Conservation (phyloP, 1,139 yeast species). For the Geotrichum klebahnii region DNA sequence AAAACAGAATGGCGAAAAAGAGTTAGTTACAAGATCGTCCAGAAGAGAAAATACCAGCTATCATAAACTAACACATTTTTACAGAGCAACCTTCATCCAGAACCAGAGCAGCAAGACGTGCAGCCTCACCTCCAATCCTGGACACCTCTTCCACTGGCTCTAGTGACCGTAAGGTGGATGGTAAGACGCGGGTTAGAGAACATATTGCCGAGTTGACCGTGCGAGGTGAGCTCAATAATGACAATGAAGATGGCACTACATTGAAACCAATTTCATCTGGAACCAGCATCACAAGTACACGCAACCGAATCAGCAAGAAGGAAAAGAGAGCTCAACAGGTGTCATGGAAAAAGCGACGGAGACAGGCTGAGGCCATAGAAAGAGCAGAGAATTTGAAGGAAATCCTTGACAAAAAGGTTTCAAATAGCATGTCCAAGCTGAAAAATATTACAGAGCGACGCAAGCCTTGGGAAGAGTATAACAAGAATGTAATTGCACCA, state of each 20-base stretch:
- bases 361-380: conserved; percentile 30
- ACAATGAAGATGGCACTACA: conserved; percentile 14
- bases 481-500: conserved; percentile 14
- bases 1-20: conserved; percentile 15
- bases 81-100: conserved; percentile 26
- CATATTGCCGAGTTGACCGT: conserved; percentile 36
- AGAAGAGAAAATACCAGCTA: background rate
- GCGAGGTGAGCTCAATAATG: conserved; percentile 27
- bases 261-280: conserved; percentile 2
- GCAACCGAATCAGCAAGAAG: conserved; percentile 10
- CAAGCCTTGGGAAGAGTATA: conserved; percentile 27
- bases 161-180: conserved; percentile 23
- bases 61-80: conserved; percentile 13
- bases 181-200: conserved; percentile 33
- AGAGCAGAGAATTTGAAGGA: conserved; percentile 33
- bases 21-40: background rate
- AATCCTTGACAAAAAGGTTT: conserved; percentile 33
- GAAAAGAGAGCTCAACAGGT: conserved; percentile 23
- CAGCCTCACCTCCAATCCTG: conserved; percentile 22
- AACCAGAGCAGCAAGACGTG: conserved; percentile 34
- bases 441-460: conserved; percentile 29
- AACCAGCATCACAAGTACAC: background rate
- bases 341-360: conserved; percentile 28
- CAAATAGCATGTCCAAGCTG: conserved; percentile 30
- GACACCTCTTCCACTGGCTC: conserved; percentile 6